Evolutionary conservation across 2,329 filamentous ascomycete genomes (phyloP), one percentile per base, ranked within the genome.

Genomic region (Pseudopithomyces chartarum): DNA sequence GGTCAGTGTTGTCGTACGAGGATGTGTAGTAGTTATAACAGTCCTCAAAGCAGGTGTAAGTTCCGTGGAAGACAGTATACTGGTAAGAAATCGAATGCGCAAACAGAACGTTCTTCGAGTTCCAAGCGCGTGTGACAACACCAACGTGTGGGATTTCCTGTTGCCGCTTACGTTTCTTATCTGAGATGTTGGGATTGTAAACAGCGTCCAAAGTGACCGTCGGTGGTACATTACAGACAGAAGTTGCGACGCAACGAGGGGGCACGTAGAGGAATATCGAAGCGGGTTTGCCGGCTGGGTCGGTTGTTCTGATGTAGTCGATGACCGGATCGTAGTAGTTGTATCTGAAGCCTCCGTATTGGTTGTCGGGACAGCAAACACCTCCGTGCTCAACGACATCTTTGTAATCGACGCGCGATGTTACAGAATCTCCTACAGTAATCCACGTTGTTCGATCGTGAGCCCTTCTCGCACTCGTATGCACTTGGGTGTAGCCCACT

Each of bases 31-130:
- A 46, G 26, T 46, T n/a, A 26, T 46, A 46, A n/a, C 43, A 46
- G 26, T 46, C n/a, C 43, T 46, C 43, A n/a, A 46, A 46, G 43
- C 43, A 46, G 2, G 43, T 46, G 26, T 46, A 46, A 6, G 43
- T 46, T 15, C 43, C 43, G 22, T 46, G 43, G 43, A 46, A 46
- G 17, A 46, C 43, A 17, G 43, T 46, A 23, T 46, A 46, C 15
- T 4, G 1, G n/a, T 17, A 46, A 1, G 17, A 13, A n/a, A 46
- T 17, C 5, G 23, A 32, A 17, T 46, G 23, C n/a, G 43, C 43
- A 8, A 46, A 46, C 20, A 46, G 23, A 5, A 46, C 26, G 43
- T 46, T 46, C 8, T 32, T 5, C 33, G 15, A 15, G 20, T 33
- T 17, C 43, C 43, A 46, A 3, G 43, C 12, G n/a, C 43, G 43